Evolutionary conservation across 768 basidiomycete genomes (phyloP).

Genomic region (Ramaria sp.): DNA sequence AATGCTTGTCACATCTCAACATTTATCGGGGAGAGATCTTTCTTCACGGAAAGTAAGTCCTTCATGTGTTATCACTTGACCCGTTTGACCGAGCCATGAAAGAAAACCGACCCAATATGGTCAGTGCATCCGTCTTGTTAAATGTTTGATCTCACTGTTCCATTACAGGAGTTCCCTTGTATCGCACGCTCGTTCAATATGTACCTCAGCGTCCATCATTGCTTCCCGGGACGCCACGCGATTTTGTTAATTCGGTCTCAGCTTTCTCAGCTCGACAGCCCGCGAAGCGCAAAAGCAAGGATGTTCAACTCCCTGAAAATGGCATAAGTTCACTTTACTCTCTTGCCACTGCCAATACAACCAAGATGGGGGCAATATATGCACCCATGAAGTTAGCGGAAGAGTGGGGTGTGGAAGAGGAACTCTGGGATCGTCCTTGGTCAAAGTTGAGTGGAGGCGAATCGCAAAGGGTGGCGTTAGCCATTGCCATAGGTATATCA

Average conservation of each 20-base stretch:
- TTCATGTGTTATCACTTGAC: not conserved
- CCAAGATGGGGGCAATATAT: not conserved
- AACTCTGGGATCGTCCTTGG: slow-evolving; percentile 77
- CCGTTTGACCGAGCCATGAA: not conserved
- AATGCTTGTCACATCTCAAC: slow-evolving; percentile 74
- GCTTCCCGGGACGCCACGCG: slow-evolving; percentile 69
- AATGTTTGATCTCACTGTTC: not conserved
- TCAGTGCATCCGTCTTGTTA: slow-evolving; percentile 2
- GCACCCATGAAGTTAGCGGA: slow-evolving; percentile 41
- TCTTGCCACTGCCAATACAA: slow-evolving; percentile 7
- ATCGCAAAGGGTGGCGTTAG: slow-evolving; percentile 71
- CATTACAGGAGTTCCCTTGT: slow-evolving; percentile 55
- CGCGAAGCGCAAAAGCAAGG: slow-evolving; percentile 18
- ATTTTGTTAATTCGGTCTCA: slow-evolving; percentile 51
- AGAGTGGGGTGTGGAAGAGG: slow-evolving; percentile 53
- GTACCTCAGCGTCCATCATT: slow-evolving; percentile 83
- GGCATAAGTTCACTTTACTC: slow-evolving; percentile 16
- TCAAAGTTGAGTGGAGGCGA: slow-evolving; percentile 77
- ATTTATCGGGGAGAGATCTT: slow-evolving; percentile 55
- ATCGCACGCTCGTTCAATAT: slow-evolving; percentile 72
- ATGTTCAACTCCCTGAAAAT: slow-evolving; percentile 14
- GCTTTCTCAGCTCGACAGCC: slow-evolving; percentile 36
- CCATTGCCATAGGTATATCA: slow-evolving; percentile 59
- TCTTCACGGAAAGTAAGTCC: slow-evolving; percentile 54
- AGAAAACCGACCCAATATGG: slow-evolving; percentile 16